Conservation (phyloP, 1,284 basidiomycete species). For the Grifola frondosa region DNA sequence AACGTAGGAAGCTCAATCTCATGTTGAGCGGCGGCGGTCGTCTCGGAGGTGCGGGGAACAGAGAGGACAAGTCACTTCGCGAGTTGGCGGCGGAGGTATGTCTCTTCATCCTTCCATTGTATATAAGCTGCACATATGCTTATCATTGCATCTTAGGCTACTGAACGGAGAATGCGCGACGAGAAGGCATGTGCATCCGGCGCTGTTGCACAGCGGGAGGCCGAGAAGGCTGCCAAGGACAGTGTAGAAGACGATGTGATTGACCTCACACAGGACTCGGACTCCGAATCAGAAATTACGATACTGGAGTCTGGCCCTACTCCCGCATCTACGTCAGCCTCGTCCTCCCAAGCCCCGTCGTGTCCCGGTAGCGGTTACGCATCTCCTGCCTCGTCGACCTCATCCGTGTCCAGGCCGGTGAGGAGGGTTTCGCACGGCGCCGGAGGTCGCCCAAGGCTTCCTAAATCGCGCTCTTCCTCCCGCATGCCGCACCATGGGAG, state of each 20-base stretch:
- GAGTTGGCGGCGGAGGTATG: slow-evolving; percentile 77
- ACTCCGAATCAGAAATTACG: slow-evolving; percentile 30
- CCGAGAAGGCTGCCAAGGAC: slow-evolving; percentile 64
- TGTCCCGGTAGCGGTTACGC: slow-evolving; percentile 4
- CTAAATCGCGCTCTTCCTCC: slow-evolving; percentile 20
- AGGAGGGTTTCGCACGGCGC: slow-evolving; percentile 15
- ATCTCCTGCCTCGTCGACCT: slow-evolving; percentile 8
- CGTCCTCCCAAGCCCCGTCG: slow-evolving; percentile 1
- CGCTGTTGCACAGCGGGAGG: slow-evolving; percentile 58
- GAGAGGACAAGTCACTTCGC: slow-evolving; percentile 53
- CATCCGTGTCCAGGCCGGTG: slow-evolving; percentile 10
- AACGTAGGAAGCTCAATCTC: slow-evolving; percentile 47
- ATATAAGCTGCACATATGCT: not conserved
- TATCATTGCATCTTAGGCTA: slow-evolving; percentile 56
- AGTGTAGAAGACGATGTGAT: slow-evolving; percentile 62
- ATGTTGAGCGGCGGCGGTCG: slow-evolving; percentile 56
- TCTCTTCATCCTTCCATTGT: slow-evolving; percentile 10
- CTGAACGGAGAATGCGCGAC: slow-evolving; percentile 72
- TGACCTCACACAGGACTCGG: slow-evolving; percentile 53
- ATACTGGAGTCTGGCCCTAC: slow-evolving; percentile 10
- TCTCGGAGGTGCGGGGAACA: slow-evolving; percentile 47
- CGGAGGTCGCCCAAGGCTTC: slow-evolving; percentile 13
- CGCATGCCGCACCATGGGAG: no score
- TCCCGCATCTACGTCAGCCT: not conserved
- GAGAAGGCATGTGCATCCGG: slow-evolving; percentile 73